These are phyloP conservation scores for Diaporthe citrichinensis DNA, from an alignment of 2,329 filamentous ascomycete genomes.

Conservation along the genomic window DNA sequence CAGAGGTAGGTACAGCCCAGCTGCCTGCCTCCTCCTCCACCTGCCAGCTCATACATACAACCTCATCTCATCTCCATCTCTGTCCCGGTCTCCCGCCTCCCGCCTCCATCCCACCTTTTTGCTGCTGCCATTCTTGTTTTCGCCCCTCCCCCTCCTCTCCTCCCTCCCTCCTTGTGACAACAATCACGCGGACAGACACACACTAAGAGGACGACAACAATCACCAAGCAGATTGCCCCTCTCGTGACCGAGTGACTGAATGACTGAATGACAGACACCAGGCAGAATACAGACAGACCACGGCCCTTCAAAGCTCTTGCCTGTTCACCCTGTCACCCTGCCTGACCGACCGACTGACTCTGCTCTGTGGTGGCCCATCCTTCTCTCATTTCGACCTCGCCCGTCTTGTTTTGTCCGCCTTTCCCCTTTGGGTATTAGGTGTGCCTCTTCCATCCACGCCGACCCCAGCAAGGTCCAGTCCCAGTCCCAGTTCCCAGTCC, in stretches of 20 bases:
- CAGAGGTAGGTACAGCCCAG: background rate
- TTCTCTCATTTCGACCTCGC: conserved; percentile 26
- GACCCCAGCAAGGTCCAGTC: conserved; percentile 31
- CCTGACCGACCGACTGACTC: conserved; percentile 8
- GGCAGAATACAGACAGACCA: background rate
- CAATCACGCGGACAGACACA: conserved; percentile 15
- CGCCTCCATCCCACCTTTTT: conserved; percentile 7
- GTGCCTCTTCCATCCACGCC: conserved; percentile 28
- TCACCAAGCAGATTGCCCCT: background rate
- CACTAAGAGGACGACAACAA: background rate
- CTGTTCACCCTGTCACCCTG: conserved; percentile 21
- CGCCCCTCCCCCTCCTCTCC: background rate
- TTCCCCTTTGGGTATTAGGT: conserved; percentile 31
- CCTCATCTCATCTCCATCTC: conserved; percentile 25
- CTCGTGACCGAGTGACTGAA: conserved; percentile 9
- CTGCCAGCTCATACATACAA: conserved; percentile 35
- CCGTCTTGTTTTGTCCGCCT: conserved; percentile 27
- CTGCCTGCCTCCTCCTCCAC: conserved; percentile 9
- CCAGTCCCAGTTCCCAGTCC: conserved; percentile 15
- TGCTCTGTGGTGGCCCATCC: conserved; percentile 9
- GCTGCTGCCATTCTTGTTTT: background rate
- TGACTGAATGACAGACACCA: background rate
- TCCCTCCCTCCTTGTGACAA: conserved; percentile 4
- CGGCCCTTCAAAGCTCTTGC: background rate
- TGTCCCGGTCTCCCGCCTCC: background rate